Evolutionary conservation across 805 yeast species (phyloP), one percentile per base, ranked within the genome.

Genomic region (Saccharomycopsis microspora): DNA sequence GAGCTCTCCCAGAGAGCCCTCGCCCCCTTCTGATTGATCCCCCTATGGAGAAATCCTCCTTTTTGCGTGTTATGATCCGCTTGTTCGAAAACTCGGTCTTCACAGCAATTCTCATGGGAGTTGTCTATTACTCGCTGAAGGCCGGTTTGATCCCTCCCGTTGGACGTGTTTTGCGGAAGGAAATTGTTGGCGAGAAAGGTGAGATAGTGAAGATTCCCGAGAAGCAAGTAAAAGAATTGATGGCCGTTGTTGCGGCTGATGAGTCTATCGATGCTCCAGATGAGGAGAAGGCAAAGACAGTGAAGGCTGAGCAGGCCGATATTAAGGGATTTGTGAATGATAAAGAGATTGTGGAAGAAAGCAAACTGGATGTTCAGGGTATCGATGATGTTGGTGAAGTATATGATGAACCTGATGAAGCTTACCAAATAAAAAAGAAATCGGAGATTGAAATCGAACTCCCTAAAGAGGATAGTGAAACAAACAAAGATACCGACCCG

Each of bases 331-430:
- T 19, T 19, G 19, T 19, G 19, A 19, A 19, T 19, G 19, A 19
- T 19, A 19, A 19, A 19, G 19, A 19, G 19, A 19, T 19, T 19
- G 19, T 1, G 19, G 19, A 19, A 19, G 19, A 19, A 19, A 19
- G 19, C 19, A 19, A 90, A 85, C 70, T 90, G 98, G 64, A 90
- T 90, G 70, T 90, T 90, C 72, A 79, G 90, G 45, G 98, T 97
- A 65, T 97, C 98, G 55, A 97, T 89, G 49, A 90, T 88, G 62
- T 88, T 86, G 19, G 19, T 2, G 19, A 19, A 19, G 19, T 19
- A 19, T 19, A 19, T 19, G 19, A 39, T 4, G 11, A 19, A 19
- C 19, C 19, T 19, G 56, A 19, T 19, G 19, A 19, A 19, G 19
- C 19, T 19, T 19, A 19, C 19, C 19, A 19, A 19, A 19, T 19